Conservation (phyloP, 2,329 filamentous ascomycete species). For the Colletotrichum agaves region DNA sequence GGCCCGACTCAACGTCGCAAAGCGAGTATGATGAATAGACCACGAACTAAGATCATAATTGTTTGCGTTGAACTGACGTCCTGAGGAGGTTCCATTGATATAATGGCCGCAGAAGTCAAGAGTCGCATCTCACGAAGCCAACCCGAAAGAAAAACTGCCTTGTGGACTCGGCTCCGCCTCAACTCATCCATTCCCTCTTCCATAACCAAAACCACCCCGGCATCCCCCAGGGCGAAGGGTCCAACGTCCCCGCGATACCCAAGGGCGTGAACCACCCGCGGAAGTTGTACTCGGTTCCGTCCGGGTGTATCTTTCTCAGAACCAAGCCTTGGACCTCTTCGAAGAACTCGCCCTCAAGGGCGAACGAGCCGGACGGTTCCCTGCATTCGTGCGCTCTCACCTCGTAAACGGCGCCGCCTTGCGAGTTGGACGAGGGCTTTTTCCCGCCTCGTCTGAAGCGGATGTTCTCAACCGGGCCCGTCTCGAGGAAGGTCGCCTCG, state of each 20-base stretch:
- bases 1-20: neutral
- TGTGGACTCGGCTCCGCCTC: neutral
- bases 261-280: slow-evolving; percentile 5
- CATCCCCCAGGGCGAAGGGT: neutral
- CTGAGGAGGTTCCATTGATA: too few species aligned
- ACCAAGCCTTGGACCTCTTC: neutral
- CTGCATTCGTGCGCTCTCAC: neutral
- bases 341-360: neutral
- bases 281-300: neutral
- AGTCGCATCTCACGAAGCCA: too few species aligned
- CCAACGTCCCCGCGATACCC: neutral
- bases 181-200: slow-evolving; percentile 8
- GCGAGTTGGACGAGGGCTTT: neutral
- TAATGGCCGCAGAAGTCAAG: too few species aligned
- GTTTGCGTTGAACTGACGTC: too few species aligned
- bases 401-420: neutral
- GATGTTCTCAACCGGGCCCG: neutral
- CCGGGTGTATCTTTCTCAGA: neutral
- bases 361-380: neutral
- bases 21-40: too few species aligned
- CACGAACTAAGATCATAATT: too few species aligned
- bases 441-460: neutral
- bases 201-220: slow-evolving; percentile 14
- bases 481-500: neutral
- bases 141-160: too few species aligned